Evolutionary conservation across 768 basidiomycete species (phyloP), one percentile per base, ranked within the genome.

Genomic region (Leccinum imitatum): DNA sequence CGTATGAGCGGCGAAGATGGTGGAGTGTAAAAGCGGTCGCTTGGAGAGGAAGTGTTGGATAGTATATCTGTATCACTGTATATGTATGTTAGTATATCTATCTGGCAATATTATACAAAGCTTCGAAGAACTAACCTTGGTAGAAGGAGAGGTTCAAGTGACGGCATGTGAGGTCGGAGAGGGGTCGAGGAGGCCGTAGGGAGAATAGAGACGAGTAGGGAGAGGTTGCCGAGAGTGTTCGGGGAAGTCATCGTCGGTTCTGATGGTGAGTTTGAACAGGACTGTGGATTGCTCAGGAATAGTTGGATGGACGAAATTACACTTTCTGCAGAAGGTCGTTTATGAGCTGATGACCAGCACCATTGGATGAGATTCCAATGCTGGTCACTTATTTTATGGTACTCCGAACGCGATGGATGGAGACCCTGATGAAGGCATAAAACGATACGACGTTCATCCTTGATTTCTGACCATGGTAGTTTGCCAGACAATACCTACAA

Each of bases 151-250:
- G 33, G 19, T 23, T 23, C 46, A 4, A 47, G 46, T 41, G 39
- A 3, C 8, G 1, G 3, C 17, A 17, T 9, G 8, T 9, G 17
- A 41, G 0, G 17, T 41, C 6, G 37, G 14, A 41, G 39, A 41
- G 3, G 39, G 0, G 0, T n/a, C 14, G 39, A 17, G 3, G 39
- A 17, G 39, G 39, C 17, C 9, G 39, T 14, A 17, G 39, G 39
- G 17, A 8, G 39, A 9, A 9, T 9, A 17, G 39, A n/a, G 17
- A n/a, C 0, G 39, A 7, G 39, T 7, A 15, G 6, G 39, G 15
- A 71, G 33, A 63, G 37, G 61, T 71, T 68, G 39, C 53, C 17
- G 2, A 8, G 39, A 39, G 23, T 9, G 8, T n/a, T 3, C 0
- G 39, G 17, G 2, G 0, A n/a, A 41, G 17, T 41, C 17, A 17